Percentiles rank a stretch among this genome's conserved stretches.
Evolutionary conservation across 1,284 basidiomycete genomes (phyloP).

Genomic region (Taiwanofungus camphoratus): DNA sequence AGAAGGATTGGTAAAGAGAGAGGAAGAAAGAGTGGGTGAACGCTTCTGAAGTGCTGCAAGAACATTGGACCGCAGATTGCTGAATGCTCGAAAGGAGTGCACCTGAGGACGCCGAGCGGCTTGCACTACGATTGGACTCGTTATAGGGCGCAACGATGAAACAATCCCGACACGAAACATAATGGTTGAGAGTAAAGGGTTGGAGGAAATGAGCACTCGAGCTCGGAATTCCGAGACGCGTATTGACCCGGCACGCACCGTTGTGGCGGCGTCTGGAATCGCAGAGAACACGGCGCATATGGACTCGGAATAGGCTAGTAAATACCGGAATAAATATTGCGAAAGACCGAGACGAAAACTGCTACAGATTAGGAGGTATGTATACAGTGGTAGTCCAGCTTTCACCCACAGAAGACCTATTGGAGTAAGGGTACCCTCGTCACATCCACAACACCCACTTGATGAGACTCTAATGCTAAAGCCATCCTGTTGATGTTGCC

Average conservation of each 20-base stretch:
- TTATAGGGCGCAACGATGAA: slow-evolving; percentile 21
- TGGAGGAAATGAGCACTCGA: background rate
- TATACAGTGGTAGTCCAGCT: background rate
- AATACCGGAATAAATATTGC: background rate
- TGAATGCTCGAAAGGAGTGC: slow-evolving; percentile 24
- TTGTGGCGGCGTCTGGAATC: background rate
- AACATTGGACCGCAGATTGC: slow-evolving; percentile 27
- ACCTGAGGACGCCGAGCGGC: slow-evolving; percentile 14
- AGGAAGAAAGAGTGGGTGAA: slow-evolving; percentile 15
- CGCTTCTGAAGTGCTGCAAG: slow-evolving; percentile 25
- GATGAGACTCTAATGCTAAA: slow-evolving; percentile 48
- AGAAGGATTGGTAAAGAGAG: slow-evolving; percentile 22
- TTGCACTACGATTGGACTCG: slow-evolving; percentile 13
- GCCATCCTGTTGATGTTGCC: slow-evolving; percentile 49
- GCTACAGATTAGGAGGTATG: background rate
- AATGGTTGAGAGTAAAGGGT: background rate
- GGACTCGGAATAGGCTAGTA: background rate
- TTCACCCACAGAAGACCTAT: too few species aligned
- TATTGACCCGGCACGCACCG: slow-evolving; percentile 3
- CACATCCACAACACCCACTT: slow-evolving; percentile 51
- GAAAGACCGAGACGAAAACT: background rate
- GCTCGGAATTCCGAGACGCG: slow-evolving; percentile 1
- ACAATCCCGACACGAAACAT: slow-evolving; percentile 32
- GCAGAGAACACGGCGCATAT: background rate
- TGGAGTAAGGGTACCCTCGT: slow-evolving; percentile 35